A percentile compares a stretch with the other conserved stretches of the same genome.
Evolutionary conservation across 306 rosid species (phyloP).

Genomic region (Gastrolobium villosum): DNA sequence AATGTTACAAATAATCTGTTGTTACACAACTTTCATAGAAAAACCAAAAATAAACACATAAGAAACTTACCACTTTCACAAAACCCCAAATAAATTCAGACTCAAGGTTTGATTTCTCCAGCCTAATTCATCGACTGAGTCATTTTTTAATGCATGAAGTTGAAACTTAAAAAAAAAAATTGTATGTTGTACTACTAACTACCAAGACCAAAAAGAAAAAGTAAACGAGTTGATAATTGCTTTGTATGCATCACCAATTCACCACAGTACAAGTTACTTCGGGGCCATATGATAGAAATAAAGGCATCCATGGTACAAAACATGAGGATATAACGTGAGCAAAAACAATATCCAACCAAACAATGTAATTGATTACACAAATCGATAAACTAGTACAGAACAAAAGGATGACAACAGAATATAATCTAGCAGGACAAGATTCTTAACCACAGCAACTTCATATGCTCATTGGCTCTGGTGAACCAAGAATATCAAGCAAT

Average conservation of each 20-base stretch:
- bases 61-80: not conserved
- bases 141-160: not conserved
- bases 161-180: conserved; percentile 7
- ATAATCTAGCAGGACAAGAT: conserved; percentile 27
- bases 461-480: conserved; percentile 87
- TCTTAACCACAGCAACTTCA: conserved; percentile 46
- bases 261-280: conserved; percentile 1
- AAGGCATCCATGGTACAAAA: conserved; percentile 29
- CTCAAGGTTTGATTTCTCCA: not conserved
- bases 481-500: conserved; percentile 74
- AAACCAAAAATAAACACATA: not conserved
- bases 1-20: not conserved
- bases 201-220: not conserved
- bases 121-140: not conserved
- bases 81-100: not conserved
- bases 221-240: not conserved
- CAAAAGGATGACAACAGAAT: conserved; percentile 3
- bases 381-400: conserved; percentile 7
- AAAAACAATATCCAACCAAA: conserved; percentile 43
- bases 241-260: conserved; percentile 7
- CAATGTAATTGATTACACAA: conserved; percentile 28
- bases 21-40: not conserved
- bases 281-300: conserved; percentile 5
- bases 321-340: conserved; percentile 10
- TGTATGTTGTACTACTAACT: not conserved